phyloP scores from a whole-genome alignment of 2,329 filamentous ascomycete species.

The Teratosphaeria nubilosa region DNA sequence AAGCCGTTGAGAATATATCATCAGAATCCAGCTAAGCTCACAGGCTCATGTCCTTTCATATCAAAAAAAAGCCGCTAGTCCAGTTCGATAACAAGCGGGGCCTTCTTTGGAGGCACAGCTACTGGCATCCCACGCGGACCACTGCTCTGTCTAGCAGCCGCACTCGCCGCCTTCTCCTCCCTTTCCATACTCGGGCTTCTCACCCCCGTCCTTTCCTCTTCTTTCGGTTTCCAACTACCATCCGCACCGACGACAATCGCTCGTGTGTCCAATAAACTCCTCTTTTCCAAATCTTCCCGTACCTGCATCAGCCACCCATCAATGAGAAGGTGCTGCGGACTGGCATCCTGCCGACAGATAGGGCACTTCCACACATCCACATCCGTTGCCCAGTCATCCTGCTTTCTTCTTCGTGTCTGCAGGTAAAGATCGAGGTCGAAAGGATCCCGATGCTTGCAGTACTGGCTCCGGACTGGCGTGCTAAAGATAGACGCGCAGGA shows the following conservation, averaged over 20 bases:
- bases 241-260: conserved; percentile 54
- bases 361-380: conserved; percentile 79
- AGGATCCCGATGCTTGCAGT: conserved; percentile 72
- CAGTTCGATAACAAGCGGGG: conserved; percentile 8
- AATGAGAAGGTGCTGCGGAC: conserved; percentile 59
- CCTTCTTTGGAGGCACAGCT: neutral
- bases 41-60: no score
- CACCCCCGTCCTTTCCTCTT: conserved; percentile 18
- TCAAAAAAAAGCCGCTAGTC: neutral
- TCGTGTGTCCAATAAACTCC: conserved; percentile 33
- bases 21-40: no score
- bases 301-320: conserved; percentile 66
- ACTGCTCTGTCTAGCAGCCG: neutral
- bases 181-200: conserved; percentile 17
- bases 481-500: conserved; percentile 46
- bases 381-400: conserved; percentile 26
- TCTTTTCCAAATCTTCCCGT: conserved; percentile 35
- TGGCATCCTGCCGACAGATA: conserved; percentile 66
- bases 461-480: conserved; percentile 58
- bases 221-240: conserved; percentile 49
- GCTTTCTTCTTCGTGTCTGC: conserved; percentile 45
- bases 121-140: neutral
- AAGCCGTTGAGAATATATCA: no score
- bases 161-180: conserved; percentile 9
- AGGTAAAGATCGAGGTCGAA: conserved; percentile 85